A percentile compares a stretch with the other conserved stretches of the same genome.
phyloP scores from a whole-genome alignment of 768 basidiomycete genomes.

The Auriscalpium vulgare region DNA sequence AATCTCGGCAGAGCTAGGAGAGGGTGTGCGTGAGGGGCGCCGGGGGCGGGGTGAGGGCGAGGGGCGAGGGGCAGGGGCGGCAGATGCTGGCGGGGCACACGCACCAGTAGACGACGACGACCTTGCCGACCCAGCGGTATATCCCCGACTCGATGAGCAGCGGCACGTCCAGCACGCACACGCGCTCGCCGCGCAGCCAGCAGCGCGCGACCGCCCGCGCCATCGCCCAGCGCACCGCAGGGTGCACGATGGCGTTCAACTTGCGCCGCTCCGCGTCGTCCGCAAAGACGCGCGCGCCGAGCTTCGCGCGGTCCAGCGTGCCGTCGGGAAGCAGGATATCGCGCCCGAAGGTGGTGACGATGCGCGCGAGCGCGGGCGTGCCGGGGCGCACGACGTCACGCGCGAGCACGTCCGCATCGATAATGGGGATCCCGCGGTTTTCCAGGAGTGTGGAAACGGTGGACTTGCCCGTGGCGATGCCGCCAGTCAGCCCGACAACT shows the following conservation, averaged over 20 bases:
- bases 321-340: constrained; percentile 63
- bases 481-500: constrained; percentile 95
- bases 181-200: constrained; percentile 74
- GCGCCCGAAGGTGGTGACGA: constrained; percentile 64
- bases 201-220: constrained; percentile 51
- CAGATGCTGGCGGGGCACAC: constrained; percentile 16
- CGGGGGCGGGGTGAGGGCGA: background rate
- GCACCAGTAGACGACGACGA: constrained; percentile 91
- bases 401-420: constrained; percentile 90
- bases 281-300: constrained; percentile 81
- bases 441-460: constrained; percentile 75
- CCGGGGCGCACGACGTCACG: constrained; percentile 82
- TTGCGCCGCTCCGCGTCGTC: constrained; percentile 61
- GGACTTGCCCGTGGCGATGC: constrained; percentile 95
- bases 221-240: constrained; percentile 80
- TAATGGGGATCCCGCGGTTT: constrained; percentile 62
- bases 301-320: constrained; percentile 69
- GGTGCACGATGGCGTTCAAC: constrained; percentile 85
- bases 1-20: constrained; percentile 62
- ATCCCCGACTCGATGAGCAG: constrained; percentile 84
- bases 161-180: constrained; percentile 86
- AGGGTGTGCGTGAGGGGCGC: background rate
- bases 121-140: constrained; percentile 74
- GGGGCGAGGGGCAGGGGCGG: background rate
- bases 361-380: constrained; percentile 59